Base-by-base conservation (phyloP, 345 rosid species). In the Cochlearia excelsa region DNA sequence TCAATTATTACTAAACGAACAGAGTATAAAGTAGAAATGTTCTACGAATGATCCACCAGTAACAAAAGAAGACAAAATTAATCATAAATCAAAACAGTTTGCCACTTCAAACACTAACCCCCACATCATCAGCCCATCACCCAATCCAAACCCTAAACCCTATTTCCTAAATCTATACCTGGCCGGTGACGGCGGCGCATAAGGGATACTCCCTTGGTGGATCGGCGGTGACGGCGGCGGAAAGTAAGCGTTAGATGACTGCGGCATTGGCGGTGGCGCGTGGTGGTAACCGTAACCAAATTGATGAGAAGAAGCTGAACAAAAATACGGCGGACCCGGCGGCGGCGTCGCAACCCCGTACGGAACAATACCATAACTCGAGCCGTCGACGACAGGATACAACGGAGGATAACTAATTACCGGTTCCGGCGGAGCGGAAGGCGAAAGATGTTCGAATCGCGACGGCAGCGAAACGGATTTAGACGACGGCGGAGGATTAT, bases 41-140 rank as follows among this genome's bases (percentile, higher is more conserved):
- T 16, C 23, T 16, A 16, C 23, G 23, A 16, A 16, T 16, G 23
- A 16, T 16, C 23, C 23, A 16, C 23, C 23, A 16, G 23, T 16
- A 16, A 16, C 23, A 16, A 16, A 16, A 16, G 23, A 16, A 16
- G 23, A 16, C 23, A 16, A 16, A 16, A 16, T 16, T 16, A 16
- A 51, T 56, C 23, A 75, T 46, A 65, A 26, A 51, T 65, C 71
- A 71, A 63, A 88, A 9, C 74, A 38, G 2, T 57, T 66, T 31
- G 57, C 57, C 6, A 57, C 72, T n/a, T 85, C 96, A 1, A 90
- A 82, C 11, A 85, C 84, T 54, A 85, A 50, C 40, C 84, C 91
- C 37, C 90, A 88, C 3, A 77, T 65, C 67, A 88, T 54, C 49
- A 89, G 49, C 7, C 97, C 93, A 0, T 84, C 79, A 6, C 94